A percentile compares a stretch with the other conserved stretches of the same genome.
Conservation (phyloP, 2,329 filamentous ascomycete species). For the Pestalotiopsis sp. region DNA sequence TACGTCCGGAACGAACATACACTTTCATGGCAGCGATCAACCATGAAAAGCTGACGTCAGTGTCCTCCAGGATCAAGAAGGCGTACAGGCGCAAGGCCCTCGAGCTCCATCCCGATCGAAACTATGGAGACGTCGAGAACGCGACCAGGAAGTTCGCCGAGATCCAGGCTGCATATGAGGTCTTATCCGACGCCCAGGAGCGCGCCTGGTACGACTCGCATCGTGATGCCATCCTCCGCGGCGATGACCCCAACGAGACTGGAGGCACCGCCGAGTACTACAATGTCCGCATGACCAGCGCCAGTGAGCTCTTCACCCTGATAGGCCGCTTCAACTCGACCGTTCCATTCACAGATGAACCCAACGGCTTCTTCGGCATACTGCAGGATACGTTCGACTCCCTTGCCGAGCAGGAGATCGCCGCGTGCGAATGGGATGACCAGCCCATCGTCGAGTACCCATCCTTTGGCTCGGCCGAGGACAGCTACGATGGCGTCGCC, state of each 20-base stretch:
- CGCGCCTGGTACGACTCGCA: slow-evolving; percentile 98
- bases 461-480: slow-evolving; percentile 76
- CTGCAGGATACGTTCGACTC: slow-evolving; percentile 77
- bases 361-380: slow-evolving; percentile 83
- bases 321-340: slow-evolving; percentile 80
- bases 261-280: slow-evolving; percentile 61
- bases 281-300: slow-evolving; percentile 75
- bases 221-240: slow-evolving; percentile 78
- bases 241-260: slow-evolving; percentile 54
- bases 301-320: slow-evolving; percentile 76
- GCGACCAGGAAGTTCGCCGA: slow-evolving; percentile 88
- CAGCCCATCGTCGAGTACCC: slow-evolving; percentile 70
- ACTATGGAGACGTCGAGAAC: slow-evolving; percentile 81
- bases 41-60: background rate
- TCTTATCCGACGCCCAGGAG: slow-evolving; percentile 95
- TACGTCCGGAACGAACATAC: slow-evolving; percentile 41
- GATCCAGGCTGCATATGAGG: slow-evolving; percentile 89
- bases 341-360: slow-evolving; percentile 78
- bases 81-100: slow-evolving; percentile 90
- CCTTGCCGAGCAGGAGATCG: slow-evolving; percentile 78
- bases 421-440: slow-evolving; percentile 71
- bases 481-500: slow-evolving; percentile 75
- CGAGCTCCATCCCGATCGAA: slow-evolving; percentile 93
- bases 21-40: background rate
- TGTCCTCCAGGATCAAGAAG: slow-evolving; percentile 74